Conservation (phyloP, 2,329 filamentous ascomycete species). For the Boeremia exigua region DNA sequence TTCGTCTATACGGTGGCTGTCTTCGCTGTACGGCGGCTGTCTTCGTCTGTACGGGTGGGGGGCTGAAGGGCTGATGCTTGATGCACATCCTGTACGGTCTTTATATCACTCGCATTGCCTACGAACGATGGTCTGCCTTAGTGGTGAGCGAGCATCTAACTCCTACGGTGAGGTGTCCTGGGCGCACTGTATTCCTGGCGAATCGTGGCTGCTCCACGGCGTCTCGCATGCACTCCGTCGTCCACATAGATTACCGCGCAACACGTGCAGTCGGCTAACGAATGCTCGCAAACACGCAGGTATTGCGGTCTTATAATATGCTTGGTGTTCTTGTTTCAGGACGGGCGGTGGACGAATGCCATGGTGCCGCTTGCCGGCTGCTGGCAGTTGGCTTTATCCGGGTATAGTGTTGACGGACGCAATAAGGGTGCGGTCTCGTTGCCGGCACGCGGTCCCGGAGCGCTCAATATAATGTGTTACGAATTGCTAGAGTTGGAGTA, state of each 20-base stretch:
- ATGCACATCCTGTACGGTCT: neutral
- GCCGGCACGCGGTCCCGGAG: slow-evolving; percentile 9
- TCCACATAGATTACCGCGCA: slow-evolving; percentile 1
- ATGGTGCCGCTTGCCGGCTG: neutral
- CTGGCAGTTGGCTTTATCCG: slow-evolving; percentile 9
- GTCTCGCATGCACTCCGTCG: slow-evolving; percentile 5
- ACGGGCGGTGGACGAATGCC: slow-evolving; percentile 7
- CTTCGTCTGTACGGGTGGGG: neutral
- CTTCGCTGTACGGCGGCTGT: too few species aligned
- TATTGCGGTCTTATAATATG: neutral
- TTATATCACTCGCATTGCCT: neutral
- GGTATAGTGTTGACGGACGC: neutral
- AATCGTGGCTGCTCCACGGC: neutral
- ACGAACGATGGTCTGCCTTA: neutral
- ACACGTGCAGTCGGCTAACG: neutral
- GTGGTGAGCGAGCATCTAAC: neutral
- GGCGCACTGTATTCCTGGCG: slow-evolving; percentile 7
- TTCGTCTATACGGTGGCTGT: neutral
- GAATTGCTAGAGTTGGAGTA: too few species aligned
- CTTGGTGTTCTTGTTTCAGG: neutral
- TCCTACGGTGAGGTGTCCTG: neutral
- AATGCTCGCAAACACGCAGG: neutral
- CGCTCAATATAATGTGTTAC: neutral
- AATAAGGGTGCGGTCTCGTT: neutral
- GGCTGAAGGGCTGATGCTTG: neutral